phyloP scores from a whole-genome alignment of 2,329 filamentous ascomycete genomes.

The Elsinoe fawcettii region DNA sequence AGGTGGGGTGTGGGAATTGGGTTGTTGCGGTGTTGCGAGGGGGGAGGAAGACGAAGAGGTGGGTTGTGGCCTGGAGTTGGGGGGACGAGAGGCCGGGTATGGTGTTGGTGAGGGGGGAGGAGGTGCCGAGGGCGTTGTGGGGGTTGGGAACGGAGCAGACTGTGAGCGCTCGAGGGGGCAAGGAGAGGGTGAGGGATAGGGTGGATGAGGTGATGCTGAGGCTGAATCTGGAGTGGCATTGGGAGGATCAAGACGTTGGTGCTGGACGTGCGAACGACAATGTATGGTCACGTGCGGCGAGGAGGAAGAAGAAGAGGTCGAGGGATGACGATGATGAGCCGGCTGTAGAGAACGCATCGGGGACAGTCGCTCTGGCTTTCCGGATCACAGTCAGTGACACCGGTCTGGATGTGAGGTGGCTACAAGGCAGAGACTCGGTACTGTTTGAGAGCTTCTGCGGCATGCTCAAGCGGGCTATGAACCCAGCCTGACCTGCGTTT shows the following conservation, averaged over 20 bases:
- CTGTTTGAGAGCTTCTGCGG: conserved; percentile 85
- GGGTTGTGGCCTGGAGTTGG: conserved; percentile 88
- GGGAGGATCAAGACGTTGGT: conserved; percentile 49
- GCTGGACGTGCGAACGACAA: conserved; percentile 59
- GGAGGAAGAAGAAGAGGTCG: conserved; percentile 46
- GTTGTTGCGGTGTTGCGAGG: conserved; percentile 75
- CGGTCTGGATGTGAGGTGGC: conserved; percentile 54
- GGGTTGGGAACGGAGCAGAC: conserved; percentile 42
- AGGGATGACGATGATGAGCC: conserved; percentile 24
- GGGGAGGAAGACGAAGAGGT: conserved; percentile 69
- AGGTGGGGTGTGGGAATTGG: conserved; percentile 61
- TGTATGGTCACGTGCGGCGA: conserved; percentile 70
- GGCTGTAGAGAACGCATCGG: conserved; percentile 23
- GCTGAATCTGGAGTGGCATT: conserved; percentile 59
- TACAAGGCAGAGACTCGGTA: conserved; percentile 63
- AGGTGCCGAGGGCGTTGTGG: conserved; percentile 4
- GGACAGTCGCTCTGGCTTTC: conserved; percentile 35
- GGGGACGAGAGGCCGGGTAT: conserved; percentile 53
- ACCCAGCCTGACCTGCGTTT: conserved; percentile 4
- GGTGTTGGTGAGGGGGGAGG: conserved; percentile 9
- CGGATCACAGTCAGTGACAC: conserved; percentile 32
- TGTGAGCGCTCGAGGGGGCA: conserved; percentile 35
- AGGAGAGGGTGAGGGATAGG: conserved; percentile 26
- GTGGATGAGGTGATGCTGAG: conserved; percentile 44
- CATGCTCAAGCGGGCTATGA: conserved; percentile 53